phyloP scores from a whole-genome alignment of 805 yeast species.

The Candida sithepensis region DNA sequence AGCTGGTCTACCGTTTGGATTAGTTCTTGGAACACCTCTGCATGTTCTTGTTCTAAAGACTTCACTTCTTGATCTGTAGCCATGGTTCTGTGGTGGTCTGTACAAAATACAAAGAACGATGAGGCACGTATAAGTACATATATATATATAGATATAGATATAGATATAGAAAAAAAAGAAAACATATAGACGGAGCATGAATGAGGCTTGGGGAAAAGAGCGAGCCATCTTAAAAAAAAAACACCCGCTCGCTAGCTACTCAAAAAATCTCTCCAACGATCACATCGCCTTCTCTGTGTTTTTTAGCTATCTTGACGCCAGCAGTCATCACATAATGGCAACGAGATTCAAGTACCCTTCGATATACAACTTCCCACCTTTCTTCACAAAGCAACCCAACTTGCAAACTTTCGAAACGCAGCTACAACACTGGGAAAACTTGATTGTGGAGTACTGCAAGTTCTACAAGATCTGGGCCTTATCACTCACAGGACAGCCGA shows the following conservation, averaged over 20 bases:
- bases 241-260: no score
- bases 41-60: constrained; percentile 28
- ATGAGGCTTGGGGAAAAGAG: no score
- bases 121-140: no score
- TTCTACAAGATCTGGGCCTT: constrained; percentile 53
- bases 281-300: no score
- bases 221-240: no score
- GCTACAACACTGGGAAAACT: constrained; percentile 68
- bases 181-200: no score
- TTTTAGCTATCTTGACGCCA: not conserved
- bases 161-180: no score
- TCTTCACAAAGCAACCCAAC: constrained; percentile 87
- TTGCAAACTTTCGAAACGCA: constrained; percentile 75
- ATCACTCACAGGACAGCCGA: constrained; percentile 33
- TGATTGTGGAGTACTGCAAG: constrained; percentile 61
- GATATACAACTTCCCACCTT: constrained; percentile 80
- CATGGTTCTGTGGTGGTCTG: not conserved
- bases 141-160: no score
- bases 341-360: constrained; percentile 38
- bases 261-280: no score
- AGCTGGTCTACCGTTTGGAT: constrained; percentile 32
- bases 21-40: constrained; percentile 30
- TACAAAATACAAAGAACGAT: no score
- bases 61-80: not conserved
- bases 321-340: not conserved